phyloP scores from a whole-genome alignment of 306 rosid genomes.

The Trifolium fragiferum region DNA sequence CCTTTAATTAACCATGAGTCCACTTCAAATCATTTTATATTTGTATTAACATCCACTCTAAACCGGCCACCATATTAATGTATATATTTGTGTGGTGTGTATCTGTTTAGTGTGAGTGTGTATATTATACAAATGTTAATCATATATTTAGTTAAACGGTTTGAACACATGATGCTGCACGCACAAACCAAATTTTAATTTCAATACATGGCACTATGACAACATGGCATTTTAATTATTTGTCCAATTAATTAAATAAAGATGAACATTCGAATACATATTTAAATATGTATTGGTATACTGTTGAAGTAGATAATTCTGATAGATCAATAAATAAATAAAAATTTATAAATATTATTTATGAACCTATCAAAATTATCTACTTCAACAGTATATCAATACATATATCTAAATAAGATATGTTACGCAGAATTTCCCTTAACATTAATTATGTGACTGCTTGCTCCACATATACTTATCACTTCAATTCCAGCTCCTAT shows the following conservation, averaged over 20 bases:
- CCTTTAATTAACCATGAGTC: not conserved
- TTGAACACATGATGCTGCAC: not conserved
- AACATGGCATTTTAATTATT: not conserved
- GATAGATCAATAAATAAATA: too few relatives aligned
- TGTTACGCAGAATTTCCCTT: not conserved
- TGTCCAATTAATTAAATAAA: not conserved
- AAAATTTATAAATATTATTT: too few relatives aligned
- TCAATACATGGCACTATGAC: not conserved
- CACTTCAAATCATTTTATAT: not conserved
- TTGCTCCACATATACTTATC: constrained; percentile 27
- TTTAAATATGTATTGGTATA: too few relatives aligned
- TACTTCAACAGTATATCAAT: too few relatives aligned
- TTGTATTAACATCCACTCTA: not conserved
- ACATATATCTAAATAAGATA: too few relatives aligned
- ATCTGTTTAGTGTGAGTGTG: not conserved
- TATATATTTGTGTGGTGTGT: not conserved
- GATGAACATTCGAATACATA: too few relatives aligned
- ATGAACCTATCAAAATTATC: too few relatives aligned
- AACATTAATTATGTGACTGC: constrained; percentile 13
- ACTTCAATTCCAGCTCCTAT: constrained; percentile 37
- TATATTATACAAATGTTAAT: not conserved
- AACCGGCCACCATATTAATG: not conserved
- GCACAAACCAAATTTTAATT: not conserved
- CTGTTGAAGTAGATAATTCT: too few relatives aligned
- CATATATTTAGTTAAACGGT: not conserved